Base-by-base conservation (phyloP, 345 rosid genomes). In the Nephelium lappaceum region DNA sequence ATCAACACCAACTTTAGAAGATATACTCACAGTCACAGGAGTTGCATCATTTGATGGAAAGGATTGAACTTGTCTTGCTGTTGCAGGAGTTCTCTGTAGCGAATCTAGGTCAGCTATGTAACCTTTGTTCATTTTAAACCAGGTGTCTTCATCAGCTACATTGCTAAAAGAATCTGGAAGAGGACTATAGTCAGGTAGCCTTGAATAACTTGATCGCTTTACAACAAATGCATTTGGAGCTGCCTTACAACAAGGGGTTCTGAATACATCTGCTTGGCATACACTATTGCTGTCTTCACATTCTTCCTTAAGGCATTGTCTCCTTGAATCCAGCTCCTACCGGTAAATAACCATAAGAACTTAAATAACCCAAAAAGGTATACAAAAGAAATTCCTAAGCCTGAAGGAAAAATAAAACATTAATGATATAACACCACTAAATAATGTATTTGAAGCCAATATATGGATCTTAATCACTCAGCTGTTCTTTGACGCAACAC, bases 111-210 rank as follows among this genome's bases (percentile, higher is more conserved):
- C 95, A 81, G 91, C 88, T 69, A 88, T 78, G 78, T 84, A 91
- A 69, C 99, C 99, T 79, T 90, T 90, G 85, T 96, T 96, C 90
- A 96, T 87, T 88, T 90, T 89, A 80, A 89, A 81, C 99, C 98
- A 96, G 16, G 95, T 87, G 77, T 96, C 99, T 86, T 96, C 97
- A 82, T 96, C 99, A 49, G 97, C 99, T 62, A 96, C 88, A 72
- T 84, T 85, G 82, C 93, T 89, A 69, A 90, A 83, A 77, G 87
- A 80, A 85, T 93, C 90, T 62, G 93, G 95, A 83, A 93, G 93
- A 8, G 97, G 98, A 81, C 99, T 96, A 77, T 51, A 92, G 72
- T 87, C 97, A 66, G 91, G 83, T 66, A 87, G 84, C 61, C 83
- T 78, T 25, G 91, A 81, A 82, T 90, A 87, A 83, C 86, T 91